Conservation (phyloP, 495 filamentous ascomycete genomes). For the Parmelia sp. region DNA sequence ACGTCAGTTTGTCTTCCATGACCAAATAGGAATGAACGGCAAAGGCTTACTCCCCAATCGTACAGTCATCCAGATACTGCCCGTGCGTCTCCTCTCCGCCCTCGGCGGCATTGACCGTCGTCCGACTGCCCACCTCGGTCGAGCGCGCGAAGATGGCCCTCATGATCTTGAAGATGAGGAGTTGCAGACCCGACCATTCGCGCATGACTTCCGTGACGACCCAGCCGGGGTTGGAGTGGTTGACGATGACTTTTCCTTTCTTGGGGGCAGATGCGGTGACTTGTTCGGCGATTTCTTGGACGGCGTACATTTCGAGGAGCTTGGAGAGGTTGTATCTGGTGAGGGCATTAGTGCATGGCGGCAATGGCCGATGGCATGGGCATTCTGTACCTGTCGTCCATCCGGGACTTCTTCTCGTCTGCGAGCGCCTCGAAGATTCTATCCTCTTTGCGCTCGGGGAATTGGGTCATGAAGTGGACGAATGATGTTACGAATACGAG, state of each 20-base stretch:
- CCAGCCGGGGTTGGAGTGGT: slow-evolving; percentile 32
- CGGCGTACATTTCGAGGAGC: slow-evolving; percentile 31
- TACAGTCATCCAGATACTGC: slow-evolving; percentile 29
- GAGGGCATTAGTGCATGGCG: background rate
- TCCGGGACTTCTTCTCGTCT: slow-evolving; percentile 25
- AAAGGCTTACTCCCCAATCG: slow-evolving; percentile 13
- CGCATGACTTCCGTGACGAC: slow-evolving; percentile 31
- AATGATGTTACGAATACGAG: slow-evolving; percentile 28
- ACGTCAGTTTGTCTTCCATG: background rate
- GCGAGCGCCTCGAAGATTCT: slow-evolving; percentile 30
- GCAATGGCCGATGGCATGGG: background rate
- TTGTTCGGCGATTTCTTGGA: slow-evolving; percentile 31
- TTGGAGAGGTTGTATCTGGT: slow-evolving; percentile 35
- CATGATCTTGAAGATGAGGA: slow-evolving; percentile 5
- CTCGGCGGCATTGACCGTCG: slow-evolving; percentile 33
- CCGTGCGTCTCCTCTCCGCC: slow-evolving; percentile 37
- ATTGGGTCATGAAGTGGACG: slow-evolving; percentile 32
- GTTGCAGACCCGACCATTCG: slow-evolving; percentile 12
- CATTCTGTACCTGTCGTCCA: slow-evolving; percentile 29
- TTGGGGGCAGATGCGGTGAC: slow-evolving; percentile 25
- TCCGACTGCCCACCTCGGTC: slow-evolving; percentile 40
- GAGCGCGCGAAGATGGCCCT: slow-evolving; percentile 16
- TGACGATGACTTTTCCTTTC: slow-evolving; percentile 28
- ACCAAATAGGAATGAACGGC: background rate
- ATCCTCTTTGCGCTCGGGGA: slow-evolving; percentile 29